Evolutionary conservation across 192 early-diverging fungal genomes (phyloP), one percentile per base, ranked within the genome.

Genomic region (Helicostylum pulchrum): DNA sequence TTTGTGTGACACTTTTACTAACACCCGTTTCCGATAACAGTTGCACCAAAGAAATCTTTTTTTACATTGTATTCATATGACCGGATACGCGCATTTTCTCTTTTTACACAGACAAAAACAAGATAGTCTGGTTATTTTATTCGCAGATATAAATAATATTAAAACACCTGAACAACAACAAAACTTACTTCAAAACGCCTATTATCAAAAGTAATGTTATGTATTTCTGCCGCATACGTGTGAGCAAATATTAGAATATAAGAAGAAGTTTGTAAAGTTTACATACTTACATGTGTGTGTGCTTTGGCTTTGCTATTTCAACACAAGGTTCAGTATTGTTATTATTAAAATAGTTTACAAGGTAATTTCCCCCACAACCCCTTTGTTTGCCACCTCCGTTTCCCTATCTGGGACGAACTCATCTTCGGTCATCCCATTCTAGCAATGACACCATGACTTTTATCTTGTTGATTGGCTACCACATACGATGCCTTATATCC

Each of bases 21-120:
- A 1, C 1, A 0, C 26, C 36, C 36, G 36, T 39, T 39, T 39
- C 36, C 36, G 36, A 39, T 39, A 39, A 36, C 32, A 56, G 54
- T 56, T 56, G 31, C 54, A 30, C 31, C 31, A 17, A 26, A 39
- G 34, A 56, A 34, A 8, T 56, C 34, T 56, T 36, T 56, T 51
- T 34, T 34, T 32, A 32, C n/a, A 39, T 39, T 39, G 9, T 39
- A 56, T 56, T 56, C 54, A 56, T 56, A n/a, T 56, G 54, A 56
- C 31, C 36, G 54, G 17, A 56, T 56, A 17, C 34, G 32, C 54
- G 54, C 54, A 56, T 30, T 56, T 56, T 5, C 23, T 54, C 32
- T 54, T 54, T 54, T 54, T 54, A 54, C 53, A 31, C 53, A 53
- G 12, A 32, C 30, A 34, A n/a, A 31, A 4, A 34, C 15, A 19